phyloP scores from a whole-genome alignment of 306 rosid species.

The Begonia loranthoides region DNA sequence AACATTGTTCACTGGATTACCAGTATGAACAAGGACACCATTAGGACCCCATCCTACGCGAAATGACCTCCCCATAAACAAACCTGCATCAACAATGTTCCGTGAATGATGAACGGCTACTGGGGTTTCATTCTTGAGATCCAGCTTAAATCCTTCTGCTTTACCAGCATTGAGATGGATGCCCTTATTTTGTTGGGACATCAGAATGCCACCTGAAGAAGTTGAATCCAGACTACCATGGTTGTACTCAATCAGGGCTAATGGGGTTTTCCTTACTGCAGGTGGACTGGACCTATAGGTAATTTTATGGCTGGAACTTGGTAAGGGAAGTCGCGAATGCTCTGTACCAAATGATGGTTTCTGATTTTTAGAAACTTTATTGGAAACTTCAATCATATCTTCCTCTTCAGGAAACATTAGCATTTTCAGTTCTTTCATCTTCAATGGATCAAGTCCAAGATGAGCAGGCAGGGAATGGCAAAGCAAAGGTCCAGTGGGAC shows the following conservation, averaged over 20 bases:
- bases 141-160: slow-evolving; percentile 67
- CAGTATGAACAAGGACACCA: slow-evolving; percentile 81
- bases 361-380: slow-evolving; percentile 14
- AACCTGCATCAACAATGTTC: slow-evolving; percentile 88
- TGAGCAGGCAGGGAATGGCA: slow-evolving; percentile 91
- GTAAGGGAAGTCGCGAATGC: slow-evolving; percentile 28
- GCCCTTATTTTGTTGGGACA: slow-evolving; percentile 70
- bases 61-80: slow-evolving; percentile 93
- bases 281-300: slow-evolving; percentile 43
- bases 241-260: slow-evolving; percentile 71
- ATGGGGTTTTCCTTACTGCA: slow-evolving; percentile 58
- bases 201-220: slow-evolving; percentile 63
- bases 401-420: slow-evolving; percentile 66
- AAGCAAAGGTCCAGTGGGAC: slow-evolving; percentile 37
- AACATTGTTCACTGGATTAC: slow-evolving; percentile 48
- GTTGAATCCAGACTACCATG: slow-evolving; percentile 62
- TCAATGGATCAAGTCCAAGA: slow-evolving; percentile 85
- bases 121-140: slow-evolving; percentile 59
- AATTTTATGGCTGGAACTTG: slow-evolving; percentile 32
- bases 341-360: slow-evolving; percentile 39
- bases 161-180: slow-evolving; percentile 36
- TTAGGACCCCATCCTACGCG: slow-evolving; percentile 98
- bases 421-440: slow-evolving; percentile 87
- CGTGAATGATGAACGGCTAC: slow-evolving; percentile 39
- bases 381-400: slow-evolving; percentile 31